Percentiles rank a stretch among this genome's conserved stretches.
Evolutionary conservation across 352 stramenopile genomes (phyloP).

Genomic region (Globisporangium heterothallicum): DNA sequence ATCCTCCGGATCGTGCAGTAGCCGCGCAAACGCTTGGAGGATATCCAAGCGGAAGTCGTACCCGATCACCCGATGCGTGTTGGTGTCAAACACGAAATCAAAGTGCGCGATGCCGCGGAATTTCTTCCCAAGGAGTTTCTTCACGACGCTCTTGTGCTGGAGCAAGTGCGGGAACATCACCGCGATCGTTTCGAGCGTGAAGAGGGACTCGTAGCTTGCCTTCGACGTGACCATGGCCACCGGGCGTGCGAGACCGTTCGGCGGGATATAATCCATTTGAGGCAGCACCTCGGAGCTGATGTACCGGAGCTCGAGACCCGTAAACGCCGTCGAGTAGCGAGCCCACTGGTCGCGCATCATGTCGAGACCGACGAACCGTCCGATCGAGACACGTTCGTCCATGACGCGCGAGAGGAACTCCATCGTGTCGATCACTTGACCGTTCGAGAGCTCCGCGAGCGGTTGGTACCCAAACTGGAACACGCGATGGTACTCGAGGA

Average conservation of each 20-base stretch:
- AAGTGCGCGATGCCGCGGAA: slow-evolving; percentile 29
- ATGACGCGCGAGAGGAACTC: slow-evolving; percentile 43
- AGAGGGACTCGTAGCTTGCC: slow-evolving; percentile 32
- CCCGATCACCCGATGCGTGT: slow-evolving; percentile 28
- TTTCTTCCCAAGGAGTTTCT: slow-evolving; percentile 24
- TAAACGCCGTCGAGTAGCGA: slow-evolving; percentile 37
- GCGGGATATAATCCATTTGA: slow-evolving; percentile 12
- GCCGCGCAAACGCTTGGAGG: slow-evolving; percentile 24
- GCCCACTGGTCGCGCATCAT: slow-evolving; percentile 48
- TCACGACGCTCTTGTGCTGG: slow-evolving; percentile 17
- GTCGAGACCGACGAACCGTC: slow-evolving; percentile 30
- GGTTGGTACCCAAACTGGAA: slow-evolving; percentile 46
- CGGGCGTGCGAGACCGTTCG: slow-evolving; percentile 6
- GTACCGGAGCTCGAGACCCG: slow-evolving; percentile 31
- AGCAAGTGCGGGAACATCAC: slow-evolving; percentile 48
- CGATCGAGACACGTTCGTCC: slow-evolving; percentile 40
- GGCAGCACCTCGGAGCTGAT: slow-evolving; percentile 25
- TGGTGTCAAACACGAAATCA: slow-evolving; percentile 40
- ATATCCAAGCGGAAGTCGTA: slow-evolving; percentile 47
- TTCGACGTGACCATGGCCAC: slow-evolving; percentile 31
- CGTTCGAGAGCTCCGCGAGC: slow-evolving; percentile 1
- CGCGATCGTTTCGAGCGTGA: slow-evolving; percentile 39
- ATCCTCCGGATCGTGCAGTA: slow-evolving; percentile 34
- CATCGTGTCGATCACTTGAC: slow-evolving; percentile 14
- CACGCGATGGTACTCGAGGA: slow-evolving; percentile 54